Evolutionary conservation across 352 stramenopile genomes (phyloP).

Genomic region (Pseudoperonospora humuli): DNA sequence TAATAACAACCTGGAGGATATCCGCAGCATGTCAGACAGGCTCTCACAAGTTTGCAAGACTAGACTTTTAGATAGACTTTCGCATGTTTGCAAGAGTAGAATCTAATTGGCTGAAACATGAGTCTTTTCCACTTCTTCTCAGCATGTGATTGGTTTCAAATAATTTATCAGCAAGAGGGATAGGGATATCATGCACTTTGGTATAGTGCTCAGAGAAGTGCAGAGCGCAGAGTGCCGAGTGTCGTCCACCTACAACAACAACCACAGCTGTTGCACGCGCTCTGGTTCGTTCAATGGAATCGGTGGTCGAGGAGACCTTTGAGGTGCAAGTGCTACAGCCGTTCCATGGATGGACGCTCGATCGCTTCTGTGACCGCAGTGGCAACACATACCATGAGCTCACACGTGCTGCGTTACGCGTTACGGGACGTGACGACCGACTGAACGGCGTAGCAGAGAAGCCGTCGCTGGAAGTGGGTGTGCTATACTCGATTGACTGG

Average conservation of each 20-base stretch:
- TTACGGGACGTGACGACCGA: conserved; percentile 38
- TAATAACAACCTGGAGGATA: too few relatives aligned
- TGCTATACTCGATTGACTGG: conserved; percentile 56
- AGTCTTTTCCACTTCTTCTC: too few relatives aligned
- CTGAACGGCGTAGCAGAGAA: conserved; percentile 38
- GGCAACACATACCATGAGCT: conserved; percentile 60
- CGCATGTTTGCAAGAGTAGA: too few relatives aligned
- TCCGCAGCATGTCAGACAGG: too few relatives aligned
- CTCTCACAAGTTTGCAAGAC: too few relatives aligned
- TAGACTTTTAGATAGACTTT: too few relatives aligned
- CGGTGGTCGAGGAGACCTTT: conserved; percentile 74
- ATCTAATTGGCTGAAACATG: conserved; percentile 11
- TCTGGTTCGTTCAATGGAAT: conserved; percentile 35
- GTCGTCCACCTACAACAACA: neutral
- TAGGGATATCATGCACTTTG: too few relatives aligned
- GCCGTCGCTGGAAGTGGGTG: conserved; percentile 47
- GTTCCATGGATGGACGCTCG: conserved; percentile 71
- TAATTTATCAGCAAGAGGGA: too few relatives aligned
- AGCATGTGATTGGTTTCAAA: too few relatives aligned
- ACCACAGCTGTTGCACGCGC: neutral
- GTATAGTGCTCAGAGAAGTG: too few relatives aligned
- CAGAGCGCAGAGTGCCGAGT: too few relatives aligned
- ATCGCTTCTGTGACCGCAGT: conserved; percentile 75
- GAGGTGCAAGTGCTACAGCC: conserved; percentile 80
- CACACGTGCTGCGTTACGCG: conserved; percentile 36